Percentiles rank a stretch among this genome's conserved stretches.
These are phyloP conservation scores for Beauveria caledonica DNA, from an alignment of 2,329 filamentous ascomycete genomes.

Conservation along the genomic window DNA sequence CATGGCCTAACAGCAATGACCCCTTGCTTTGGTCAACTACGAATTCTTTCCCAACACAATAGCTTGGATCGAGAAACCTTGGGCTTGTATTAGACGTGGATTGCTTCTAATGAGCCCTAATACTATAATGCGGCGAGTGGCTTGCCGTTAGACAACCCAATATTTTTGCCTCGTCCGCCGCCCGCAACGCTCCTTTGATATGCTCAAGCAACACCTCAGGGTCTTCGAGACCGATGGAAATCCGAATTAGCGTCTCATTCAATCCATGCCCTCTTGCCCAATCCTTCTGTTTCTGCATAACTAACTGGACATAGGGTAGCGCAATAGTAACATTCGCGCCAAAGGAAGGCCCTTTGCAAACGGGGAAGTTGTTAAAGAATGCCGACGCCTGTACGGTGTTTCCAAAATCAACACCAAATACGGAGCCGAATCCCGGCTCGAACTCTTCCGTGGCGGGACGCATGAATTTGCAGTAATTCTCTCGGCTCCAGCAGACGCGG, in stretches of 20 bases:
- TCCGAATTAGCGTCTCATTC: constrained; percentile 9
- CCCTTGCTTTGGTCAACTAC: too few species aligned
- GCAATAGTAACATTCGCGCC: constrained; percentile 38
- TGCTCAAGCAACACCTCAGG: background rate
- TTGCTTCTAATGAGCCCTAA: too few species aligned
- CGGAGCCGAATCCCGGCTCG: constrained; percentile 39
- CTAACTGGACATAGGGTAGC: constrained; percentile 29
- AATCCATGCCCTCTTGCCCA: constrained; percentile 22
- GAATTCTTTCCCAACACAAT: too few species aligned
- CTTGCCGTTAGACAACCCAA: background rate
- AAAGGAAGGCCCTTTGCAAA: constrained; percentile 38
- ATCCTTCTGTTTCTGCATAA: constrained; percentile 25
- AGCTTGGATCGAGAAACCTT: too few species aligned
- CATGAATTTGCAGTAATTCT: constrained; percentile 23
- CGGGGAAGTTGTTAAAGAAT: constrained; percentile 36
- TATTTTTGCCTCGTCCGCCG: background rate
- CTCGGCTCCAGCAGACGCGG: constrained; percentile 21
- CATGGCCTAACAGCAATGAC: too few species aligned
- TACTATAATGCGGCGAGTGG: background rate
- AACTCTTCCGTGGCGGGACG: constrained; percentile 31
- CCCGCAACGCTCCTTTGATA: background rate
- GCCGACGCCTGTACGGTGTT: constrained; percentile 23
- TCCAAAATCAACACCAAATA: constrained; percentile 38
- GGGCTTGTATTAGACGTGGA: too few species aligned
- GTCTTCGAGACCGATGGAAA: constrained; percentile 13